Evolutionary conservation across 2,329 filamentous ascomycete genomes (phyloP), one percentile per base, ranked within the genome.

Genomic region (Arthrobotrys conoides): DNA sequence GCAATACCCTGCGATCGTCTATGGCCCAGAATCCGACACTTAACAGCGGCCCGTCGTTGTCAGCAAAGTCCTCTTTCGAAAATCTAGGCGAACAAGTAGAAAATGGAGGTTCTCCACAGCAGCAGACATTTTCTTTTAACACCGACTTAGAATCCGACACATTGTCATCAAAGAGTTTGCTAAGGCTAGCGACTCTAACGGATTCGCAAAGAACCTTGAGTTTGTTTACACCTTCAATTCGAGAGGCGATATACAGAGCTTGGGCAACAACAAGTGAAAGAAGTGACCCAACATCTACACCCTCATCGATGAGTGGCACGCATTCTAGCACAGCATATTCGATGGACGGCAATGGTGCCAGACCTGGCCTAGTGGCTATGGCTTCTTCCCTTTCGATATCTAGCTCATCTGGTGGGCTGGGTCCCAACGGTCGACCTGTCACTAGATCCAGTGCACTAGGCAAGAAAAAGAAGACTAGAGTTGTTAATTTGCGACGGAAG

Each of bases 161-260:
- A 5, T 98, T 99, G 84, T 98, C 95, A 0, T 93, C 97, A 83
- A 97, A 97, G 88, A 98, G 97, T 82, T 87, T 98, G 44, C 85
- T 97, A 24, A 91, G 93, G 64, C 87, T 99, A 12, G 93, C 92
- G 24, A 90, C 93, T 0, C 86, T 99, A 72, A 94, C 90, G 3
- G 92, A 97, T 82, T 97, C 94, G 1, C 94, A 98, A 82, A 90
- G 93, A 59, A 98, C 96, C 0, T 86, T 98, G 38, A 97, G 94
- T 3, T 87, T 98, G 0, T 97, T 97, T 83, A 97, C 95, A 0
- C 94, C 95, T 0, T 90, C 91, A n/a, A 95, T 98, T 75, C 88
- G 90, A 66, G 93, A 98, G 84, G 93, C 93, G 3, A 91, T 98
- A 27, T 97, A 97, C 84, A 90, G 96, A 76, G 96, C 95, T 36